Base-by-base conservation (phyloP, 2,329 filamentous ascomycete genomes). In the Zymoseptoria crescenta region DNA sequence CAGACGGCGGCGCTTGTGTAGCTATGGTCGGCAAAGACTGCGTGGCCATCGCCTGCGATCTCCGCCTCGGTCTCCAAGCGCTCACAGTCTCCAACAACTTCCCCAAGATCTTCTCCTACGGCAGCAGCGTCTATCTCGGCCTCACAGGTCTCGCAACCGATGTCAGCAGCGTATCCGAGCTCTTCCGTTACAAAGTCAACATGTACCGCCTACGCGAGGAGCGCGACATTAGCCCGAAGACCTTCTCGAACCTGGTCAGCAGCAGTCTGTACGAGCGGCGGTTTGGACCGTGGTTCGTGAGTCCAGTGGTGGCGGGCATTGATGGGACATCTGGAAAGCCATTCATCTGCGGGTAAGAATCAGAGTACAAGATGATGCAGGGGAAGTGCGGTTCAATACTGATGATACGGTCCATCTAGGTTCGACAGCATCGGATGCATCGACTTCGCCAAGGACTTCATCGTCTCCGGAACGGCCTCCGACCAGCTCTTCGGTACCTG, bases 11-110 rank as follows among this genome's bases (percentile, higher is more conserved):
- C 76, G 93, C 93, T 80, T 93, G 88, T 79, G 91, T 97, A 68
- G 93, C 93, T 77, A 97, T 97, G 94, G 92, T 96, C 66, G 94
- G 94, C 81, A 97, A 99, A 80, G 92, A 97, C 86, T 99, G 94
- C 78, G 94, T 99, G 62, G 94, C 94, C 78, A 97, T 99, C 74
- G 94, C 94, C 75, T 99, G 94, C 82, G 94, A 99, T 79, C 90
- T 99, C 67, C 93, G 94, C 65, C 90, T 99, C 67, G 94, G 94
- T 71, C 87, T 97, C 74, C 94, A 99, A 80, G 84, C 94, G 73
- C 83, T 99, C 73, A 99, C 94, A 64, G 89, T 99, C 61, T 96
- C 91, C 76, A 99, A 99, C 87, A 94, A 97, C 87, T 97, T 97
- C 83, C 94, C 94, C 80, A 99, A 99, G 83, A 90, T 99, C 82